Evolutionary conservation across 2,329 filamentous ascomycete species (phyloP), one percentile per base, ranked within the genome.

Genomic region (Claviceps capensis): DNA sequence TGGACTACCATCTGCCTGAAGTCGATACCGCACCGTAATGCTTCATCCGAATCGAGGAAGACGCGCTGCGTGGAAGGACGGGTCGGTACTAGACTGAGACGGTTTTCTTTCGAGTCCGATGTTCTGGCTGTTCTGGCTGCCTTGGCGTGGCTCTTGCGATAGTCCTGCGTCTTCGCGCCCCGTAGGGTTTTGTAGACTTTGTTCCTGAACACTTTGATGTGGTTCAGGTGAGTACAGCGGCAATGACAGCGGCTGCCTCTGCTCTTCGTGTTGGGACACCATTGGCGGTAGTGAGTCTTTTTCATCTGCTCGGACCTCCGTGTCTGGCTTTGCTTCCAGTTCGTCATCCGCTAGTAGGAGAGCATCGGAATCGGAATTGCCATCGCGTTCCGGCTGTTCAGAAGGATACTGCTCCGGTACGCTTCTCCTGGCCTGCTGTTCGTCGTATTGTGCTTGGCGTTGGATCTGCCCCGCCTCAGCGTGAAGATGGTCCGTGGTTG

Each of bases 41-140:
- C 34, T 8, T 47, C 36, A 78, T 56, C 67, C 67, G 66, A 83
- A 78, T 51, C 72, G 71, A 40, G 80, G 80, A 54, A 83, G 62
- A 53, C 78, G 70, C 38, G 80, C 80, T 4, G 79, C 79, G 22
- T 82, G 68, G 57, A 83, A 83, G 2, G 65, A 65, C 19, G 52
- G 19, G n/a, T 44, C 44, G 13, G 49, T 22, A 26, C 19, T 41
- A 40, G 19, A 36, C n/a, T 26, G 26, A 16, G 38, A 16, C 3
- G 23, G 22, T 14, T 9, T 30, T 6, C 19, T 38, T 30, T 44
- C 37, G 22, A 36, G 44, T 17, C 9, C n/a, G 4, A 26, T 19
- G 9, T 22, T 2, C 22, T 41, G 6, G 22, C 11, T 14, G 4
- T 37, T 37, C 38, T 30, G 16, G 22, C 11, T 5, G 3, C 19